Evolutionary conservation across 306 rosid genomes (phyloP).

Genomic region (Comarum palustre): DNA sequence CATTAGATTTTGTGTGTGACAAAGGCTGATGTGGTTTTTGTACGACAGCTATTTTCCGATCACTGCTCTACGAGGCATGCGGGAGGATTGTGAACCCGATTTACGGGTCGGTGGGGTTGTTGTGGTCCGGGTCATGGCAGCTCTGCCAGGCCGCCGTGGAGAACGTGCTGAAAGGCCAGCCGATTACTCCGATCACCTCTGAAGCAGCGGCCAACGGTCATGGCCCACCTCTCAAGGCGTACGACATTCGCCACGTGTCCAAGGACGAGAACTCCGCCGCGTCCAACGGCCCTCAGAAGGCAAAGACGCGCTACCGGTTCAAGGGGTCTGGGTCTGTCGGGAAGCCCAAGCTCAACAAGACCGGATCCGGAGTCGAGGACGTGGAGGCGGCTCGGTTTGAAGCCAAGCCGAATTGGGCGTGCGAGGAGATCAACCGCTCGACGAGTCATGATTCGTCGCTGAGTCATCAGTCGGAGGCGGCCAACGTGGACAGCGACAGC

Average conservation of each 20-base stretch:
- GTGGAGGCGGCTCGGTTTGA: neutral
- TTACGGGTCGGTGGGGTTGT: constrained; percentile 88
- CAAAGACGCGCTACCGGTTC: constrained; percentile 63
- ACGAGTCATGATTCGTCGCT: constrained; percentile 82
- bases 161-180: constrained; percentile 76
- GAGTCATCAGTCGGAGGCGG: constrained; percentile 80
- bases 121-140: constrained; percentile 98
- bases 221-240: constrained; percentile 83
- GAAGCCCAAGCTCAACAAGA: constrained; percentile 42
- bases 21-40: neutral
- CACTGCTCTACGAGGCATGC: constrained; percentile 85
- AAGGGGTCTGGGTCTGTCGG: constrained; percentile 42
- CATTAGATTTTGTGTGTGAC: neutral
- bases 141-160: constrained; percentile 93
- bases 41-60: constrained; percentile 68
- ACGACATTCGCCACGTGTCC: constrained; percentile 88
- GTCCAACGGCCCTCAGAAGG: constrained; percentile 37
- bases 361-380: constrained; percentile 19
- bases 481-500: constrained; percentile 54
- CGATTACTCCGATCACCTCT: constrained; percentile 76
- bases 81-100: constrained; percentile 94
- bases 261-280: constrained; percentile 83
- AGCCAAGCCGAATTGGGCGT: constrained; percentile 20
- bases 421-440: constrained; percentile 51
- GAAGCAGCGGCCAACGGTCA: constrained; percentile 68